Conservation (phyloP, 306 rosid genomes). For the Citrullus colocynthis region DNA sequence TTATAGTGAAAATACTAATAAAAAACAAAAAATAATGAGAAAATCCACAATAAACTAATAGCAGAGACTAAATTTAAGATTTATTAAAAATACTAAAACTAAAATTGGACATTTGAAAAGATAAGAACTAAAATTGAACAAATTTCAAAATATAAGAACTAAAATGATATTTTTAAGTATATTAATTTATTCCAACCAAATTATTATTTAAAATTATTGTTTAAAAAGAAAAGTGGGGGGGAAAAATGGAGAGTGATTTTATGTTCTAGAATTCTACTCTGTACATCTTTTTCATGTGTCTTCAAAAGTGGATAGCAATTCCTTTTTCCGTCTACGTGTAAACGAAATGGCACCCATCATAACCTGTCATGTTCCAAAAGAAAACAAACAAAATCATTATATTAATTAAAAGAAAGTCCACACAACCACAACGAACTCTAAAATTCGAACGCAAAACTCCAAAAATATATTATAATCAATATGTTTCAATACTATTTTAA, state of each 20-base stretch:
- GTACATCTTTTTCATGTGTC: not conserved
- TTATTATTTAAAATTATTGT: not conserved
- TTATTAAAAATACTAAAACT: too few relatives aligned
- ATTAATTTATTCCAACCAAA: constrained; percentile 1
- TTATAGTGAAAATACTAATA: too few relatives aligned
- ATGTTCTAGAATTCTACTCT: not conserved
- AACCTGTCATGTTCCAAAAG: not conserved
- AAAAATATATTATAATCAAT: not conserved
- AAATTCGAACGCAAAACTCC: too few relatives aligned
- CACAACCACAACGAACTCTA: too few relatives aligned
- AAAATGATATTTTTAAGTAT: not conserved
- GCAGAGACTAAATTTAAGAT: too few relatives aligned
- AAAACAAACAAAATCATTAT: not conserved
- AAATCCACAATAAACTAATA: too few relatives aligned
- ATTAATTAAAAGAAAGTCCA: not conserved
- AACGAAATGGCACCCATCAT: not conserved
- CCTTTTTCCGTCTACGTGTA: not conserved
- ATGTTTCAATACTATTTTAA: too few relatives aligned
- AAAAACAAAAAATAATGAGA: too few relatives aligned
- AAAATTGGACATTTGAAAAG: too few relatives aligned
- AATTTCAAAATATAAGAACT: too few relatives aligned
- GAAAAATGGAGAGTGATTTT: not conserved
- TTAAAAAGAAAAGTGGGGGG: not conserved
- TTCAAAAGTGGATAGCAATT: constrained; percentile 1
- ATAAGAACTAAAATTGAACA: not conserved